Evolutionary conservation across 2,329 filamentous ascomycete species (phyloP).

Genomic region (Pyrenophora teres): DNA sequence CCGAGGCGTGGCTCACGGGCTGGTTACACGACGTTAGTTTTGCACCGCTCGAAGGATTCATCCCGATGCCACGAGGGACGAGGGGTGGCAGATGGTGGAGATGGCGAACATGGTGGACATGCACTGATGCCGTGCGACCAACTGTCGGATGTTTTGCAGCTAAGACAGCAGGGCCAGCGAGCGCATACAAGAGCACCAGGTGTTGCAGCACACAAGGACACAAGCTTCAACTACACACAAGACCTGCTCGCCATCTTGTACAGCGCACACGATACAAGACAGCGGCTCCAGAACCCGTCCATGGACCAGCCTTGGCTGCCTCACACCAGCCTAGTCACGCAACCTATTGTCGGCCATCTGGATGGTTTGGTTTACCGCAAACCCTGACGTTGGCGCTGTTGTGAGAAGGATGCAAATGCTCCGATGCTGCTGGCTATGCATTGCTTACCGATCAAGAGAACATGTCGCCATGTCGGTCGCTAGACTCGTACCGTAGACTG

Average conservation of each 20-base stretch:
- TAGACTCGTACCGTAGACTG: conserved; percentile 21
- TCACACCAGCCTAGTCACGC: conserved; percentile 9
- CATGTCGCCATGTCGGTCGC: conserved; percentile 1
- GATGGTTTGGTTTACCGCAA: not conserved
- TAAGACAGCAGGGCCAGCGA: conserved; percentile 3
- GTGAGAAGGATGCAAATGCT: conserved; percentile 18
- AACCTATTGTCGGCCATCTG: conserved; percentile 1
- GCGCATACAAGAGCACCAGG: not conserved
- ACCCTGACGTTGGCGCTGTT: conserved; percentile 24
- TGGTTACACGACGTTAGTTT: conserved; percentile 40
- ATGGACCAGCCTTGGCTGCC: not conserved
- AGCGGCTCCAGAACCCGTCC: not conserved
- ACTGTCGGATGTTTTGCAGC: conserved; percentile 8
- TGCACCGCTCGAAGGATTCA: conserved; percentile 19
- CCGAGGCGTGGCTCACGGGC: conserved; percentile 31
- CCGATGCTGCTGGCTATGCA: conserved; percentile 9
- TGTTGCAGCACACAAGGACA: too few species aligned
- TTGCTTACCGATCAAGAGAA: conserved; percentile 21
- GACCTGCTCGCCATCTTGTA: not conserved
- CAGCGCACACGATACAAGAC: conserved; percentile 1
- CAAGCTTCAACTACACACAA: not conserved
- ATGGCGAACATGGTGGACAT: conserved; percentile 2
- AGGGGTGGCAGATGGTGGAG: conserved; percentile 2
- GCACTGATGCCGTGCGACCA: conserved; percentile 7
- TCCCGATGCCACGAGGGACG: conserved; percentile 19